Base-by-base conservation (phyloP, 306 rosid species). In the Vigna unguiculata region DNA sequence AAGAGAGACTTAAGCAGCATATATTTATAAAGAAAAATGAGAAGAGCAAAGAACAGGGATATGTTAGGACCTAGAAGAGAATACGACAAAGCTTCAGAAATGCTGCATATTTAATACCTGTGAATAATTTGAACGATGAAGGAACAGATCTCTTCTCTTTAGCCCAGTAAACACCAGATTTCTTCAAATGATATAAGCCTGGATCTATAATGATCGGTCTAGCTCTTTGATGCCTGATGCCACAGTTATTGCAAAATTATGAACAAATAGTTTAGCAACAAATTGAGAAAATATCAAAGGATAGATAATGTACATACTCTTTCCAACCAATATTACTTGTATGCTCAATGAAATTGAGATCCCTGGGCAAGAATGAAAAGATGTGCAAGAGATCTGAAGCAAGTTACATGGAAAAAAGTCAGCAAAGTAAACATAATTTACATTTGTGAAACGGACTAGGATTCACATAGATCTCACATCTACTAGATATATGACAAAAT, bases 151-250 rank as follows among this genome's bases (percentile, higher is more conserved):
- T 89, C 78, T 86, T 88, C 88, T 92, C 97, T 80, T 90, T 95
- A 20, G 99, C 99, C 89, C 90, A 92, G 86, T 89, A 95, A 54
- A 92, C 93, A 7, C 93, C 95, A 20, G 99, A 95, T 82, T 87
- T 90, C 76, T 85, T 88, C 10, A 89, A 80, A 82, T 89, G 99
- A 84, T 92, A 95, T 76, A 95, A 82, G 74, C 87, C 97, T 0
- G 99, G 95, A 86, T 92, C 99, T 69, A 92, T 83, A 17, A 95
- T 89, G 72, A 95, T 83, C 36, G 97, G 97, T 59, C 86, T 84
- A 7, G 91, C 98, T 87, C 97, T 86, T 73, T 92, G 90, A 78
- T 84, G 45, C 78, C 97, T 90, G 80, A 46, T 55, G 76, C 76
- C 70, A 40, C 32, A 52, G 17, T 59, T 22, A 67, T 59, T 22